A percentile compares a stretch with the other conserved stretches of the same genome.
These are phyloP conservation scores for Bretziella fagacearum DNA, from an alignment of 2,329 filamentous ascomycete species.

Conservation along the genomic window DNA sequence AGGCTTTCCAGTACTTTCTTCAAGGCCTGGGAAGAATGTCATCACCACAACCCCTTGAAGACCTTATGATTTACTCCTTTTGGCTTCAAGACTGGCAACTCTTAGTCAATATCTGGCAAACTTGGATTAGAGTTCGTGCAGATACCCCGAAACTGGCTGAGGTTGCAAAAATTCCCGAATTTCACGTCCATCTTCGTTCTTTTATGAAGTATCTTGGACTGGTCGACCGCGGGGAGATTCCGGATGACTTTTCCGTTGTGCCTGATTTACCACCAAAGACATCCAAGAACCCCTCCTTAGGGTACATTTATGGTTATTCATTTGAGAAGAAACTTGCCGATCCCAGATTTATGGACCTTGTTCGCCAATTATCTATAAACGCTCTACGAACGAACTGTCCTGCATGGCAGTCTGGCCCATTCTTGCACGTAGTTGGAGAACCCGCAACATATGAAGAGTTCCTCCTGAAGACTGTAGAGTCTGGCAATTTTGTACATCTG, in stretches of 20 bases:
- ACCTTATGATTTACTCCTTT: conserved; percentile 12
- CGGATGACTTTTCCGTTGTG: conserved; percentile 3
- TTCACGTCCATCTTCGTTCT: conserved; percentile 4
- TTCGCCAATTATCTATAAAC: conserved; percentile 5
- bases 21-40: conserved; percentile 7
- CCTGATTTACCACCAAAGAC: conserved; percentile 1
- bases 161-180: conserved; percentile 10
- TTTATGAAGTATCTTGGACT: conserved; percentile 8
- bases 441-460: conserved; percentile 5
- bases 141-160: conserved; percentile 10
- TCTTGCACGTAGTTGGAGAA: not conserved
- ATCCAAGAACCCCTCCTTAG: conserved; percentile 1
- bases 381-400: conserved; percentile 4
- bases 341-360: conserved; percentile 10
- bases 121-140: conserved; percentile 9
- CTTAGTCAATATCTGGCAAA: conserved; percentile 10
- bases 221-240: not conserved
- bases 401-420: conserved; percentile 5
- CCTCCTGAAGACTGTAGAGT: not conserved
- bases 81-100: conserved; percentile 13
- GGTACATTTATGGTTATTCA: conserved; percentile 10
- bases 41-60: conserved; percentile 12
- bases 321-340: conserved; percentile 7
- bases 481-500: not conserved
- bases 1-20: conserved; percentile 13